Percentiles rank a stretch among this genome's conserved stretches.
Conservation (phyloP, 2,329 filamentous ascomycete genomes). For the Aspergillus neotritici region DNA sequence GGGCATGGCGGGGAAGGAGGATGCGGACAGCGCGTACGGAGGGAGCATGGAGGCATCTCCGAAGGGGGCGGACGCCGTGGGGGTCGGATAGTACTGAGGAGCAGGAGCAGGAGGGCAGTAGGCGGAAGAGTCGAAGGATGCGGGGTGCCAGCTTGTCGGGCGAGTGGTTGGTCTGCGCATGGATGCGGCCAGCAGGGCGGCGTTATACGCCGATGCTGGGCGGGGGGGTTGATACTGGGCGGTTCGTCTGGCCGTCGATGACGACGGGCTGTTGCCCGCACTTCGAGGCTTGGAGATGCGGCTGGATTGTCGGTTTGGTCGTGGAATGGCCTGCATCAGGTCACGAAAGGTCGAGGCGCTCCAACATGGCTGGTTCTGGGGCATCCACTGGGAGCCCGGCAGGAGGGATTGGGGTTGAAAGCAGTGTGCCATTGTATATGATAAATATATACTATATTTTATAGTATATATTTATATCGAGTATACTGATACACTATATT, state of each 20-base stretch:
- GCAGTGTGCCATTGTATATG: conserved; percentile 27
- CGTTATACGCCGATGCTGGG: conserved; percentile 30
- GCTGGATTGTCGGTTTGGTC: conserved; percentile 43
- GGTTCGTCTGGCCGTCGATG: conserved; percentile 31
- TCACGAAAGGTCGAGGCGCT: conserved; percentile 28
- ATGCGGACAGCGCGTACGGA: conserved; percentile 19
- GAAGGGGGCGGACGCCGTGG: conserved; percentile 13
- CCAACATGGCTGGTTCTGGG: conserved; percentile 17
- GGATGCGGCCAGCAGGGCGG: conserved; percentile 34
- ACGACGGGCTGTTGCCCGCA: conserved; percentile 62
- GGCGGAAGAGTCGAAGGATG: conserved; percentile 41
- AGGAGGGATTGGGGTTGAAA: conserved; percentile 23
- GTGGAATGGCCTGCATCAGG: conserved; percentile 44
- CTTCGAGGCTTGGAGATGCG: conserved; percentile 61
- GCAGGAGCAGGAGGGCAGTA: conserved; percentile 12
- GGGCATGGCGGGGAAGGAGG: conserved; percentile 18
- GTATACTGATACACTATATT: no score
- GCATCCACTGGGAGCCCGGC: conserved; percentile 25
- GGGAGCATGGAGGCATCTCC: conserved; percentile 17
- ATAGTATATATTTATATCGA: no score
- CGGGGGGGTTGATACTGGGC: conserved; percentile 32
- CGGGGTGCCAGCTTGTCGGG: conserved; percentile 72
- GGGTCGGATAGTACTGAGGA: conserved; percentile 17
- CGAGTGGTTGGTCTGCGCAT: conserved; percentile 44
- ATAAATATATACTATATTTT: neutral